Base-by-base conservation (phyloP, 2,329 filamentous ascomycete genomes). In the Lecanicillium sp. region DNA sequence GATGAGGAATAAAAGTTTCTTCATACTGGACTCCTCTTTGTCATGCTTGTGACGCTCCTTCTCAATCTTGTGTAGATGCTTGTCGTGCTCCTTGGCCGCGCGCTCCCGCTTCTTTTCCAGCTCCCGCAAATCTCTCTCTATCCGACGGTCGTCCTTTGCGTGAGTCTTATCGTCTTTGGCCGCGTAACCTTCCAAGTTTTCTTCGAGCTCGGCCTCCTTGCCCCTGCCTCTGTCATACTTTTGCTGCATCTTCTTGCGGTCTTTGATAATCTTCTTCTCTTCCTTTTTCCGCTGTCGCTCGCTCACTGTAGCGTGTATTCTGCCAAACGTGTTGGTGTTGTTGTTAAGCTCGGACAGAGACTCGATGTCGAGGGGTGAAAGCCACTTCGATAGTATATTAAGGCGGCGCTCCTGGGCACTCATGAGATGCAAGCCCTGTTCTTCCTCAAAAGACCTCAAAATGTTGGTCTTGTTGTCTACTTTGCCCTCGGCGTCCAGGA, bases 331-430 rank as follows among this genome's bases (percentile, higher is more conserved):
- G n/a, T 46, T 51, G 21, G 21, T 29, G 4, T 23, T 26, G 12
- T 24, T 17, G 17, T 43, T 35, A 2, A 50, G 26, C 11, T 29
- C 38, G 3, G 54, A 30, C 15, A 56, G 38, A 3, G 30, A 19
- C 9, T 53, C 45, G 10, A 54, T 33, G 5, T 56, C 44, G 9
- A 56, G 38, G 2, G 51, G 51, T n/a, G 49, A 46, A 4, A 53
- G 45, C 51, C 53, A 58, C 4, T 41, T 26, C 15, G 40, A 43
- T 17, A 58, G 37, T 1, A 49, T 51, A 10, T 43, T 21, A 2
- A 56, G 33, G 17, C 54, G 50, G 19, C 54, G 47, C 10, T 56
- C 27, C 29, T 58, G 56, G 5, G 49, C 52, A 9, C 35, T 48
- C n/a, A 51, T 14, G 5, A 15, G 21, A 4, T 44, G 29, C 11